Evolutionary conservation across 2,329 filamentous ascomycete genomes (phyloP).

Genomic region (Trichoderma breve): DNA sequence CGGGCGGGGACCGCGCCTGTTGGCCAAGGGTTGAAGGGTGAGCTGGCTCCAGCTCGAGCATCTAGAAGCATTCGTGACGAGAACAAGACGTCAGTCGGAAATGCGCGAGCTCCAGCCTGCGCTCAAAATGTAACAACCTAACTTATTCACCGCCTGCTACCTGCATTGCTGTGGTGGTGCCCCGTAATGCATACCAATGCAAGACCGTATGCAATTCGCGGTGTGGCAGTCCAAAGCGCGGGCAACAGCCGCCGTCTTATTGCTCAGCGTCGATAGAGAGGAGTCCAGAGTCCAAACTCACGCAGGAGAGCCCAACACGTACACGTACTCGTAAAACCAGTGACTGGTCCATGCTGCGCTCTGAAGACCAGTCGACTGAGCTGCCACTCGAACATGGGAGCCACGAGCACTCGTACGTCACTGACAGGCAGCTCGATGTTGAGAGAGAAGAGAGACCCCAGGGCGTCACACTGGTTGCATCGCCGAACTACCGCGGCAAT

Average conservation of each 20-base stretch:
- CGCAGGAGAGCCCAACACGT: not conserved
- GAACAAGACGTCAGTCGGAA: conserved; percentile 15
- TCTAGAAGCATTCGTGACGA: conserved; percentile 18
- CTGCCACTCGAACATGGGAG: not conserved
- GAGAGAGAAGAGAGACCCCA: not conserved
- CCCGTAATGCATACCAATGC: conserved; percentile 18
- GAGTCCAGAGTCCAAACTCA: not conserved
- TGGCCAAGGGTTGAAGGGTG: not conserved
- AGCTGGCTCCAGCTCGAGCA: conserved; percentile 18
- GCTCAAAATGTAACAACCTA: not conserved
- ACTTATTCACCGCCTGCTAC: conserved; percentile 14
- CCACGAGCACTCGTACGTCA: not conserved
- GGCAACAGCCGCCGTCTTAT: not conserved
- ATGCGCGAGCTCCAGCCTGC: conserved; percentile 1
- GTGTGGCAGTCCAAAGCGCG: conserved; percentile 8
- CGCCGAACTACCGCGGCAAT: not conserved
- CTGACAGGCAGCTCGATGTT: not conserved
- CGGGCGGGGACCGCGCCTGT: not conserved
- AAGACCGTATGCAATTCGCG: conserved; percentile 9
- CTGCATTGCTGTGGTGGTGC: conserved; percentile 12
- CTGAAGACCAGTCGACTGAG: not conserved
- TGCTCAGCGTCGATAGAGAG: not conserved
- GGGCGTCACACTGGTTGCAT: not conserved
- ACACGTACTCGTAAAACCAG: not conserved
- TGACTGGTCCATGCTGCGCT: conserved; percentile 9